A percentile compares a stretch with the other conserved stretches of the same genome.
These are phyloP conservation scores for Zymoseptoria tritici DNA, from an alignment of 2,329 filamentous ascomycete species.

Conservation along the genomic window DNA sequence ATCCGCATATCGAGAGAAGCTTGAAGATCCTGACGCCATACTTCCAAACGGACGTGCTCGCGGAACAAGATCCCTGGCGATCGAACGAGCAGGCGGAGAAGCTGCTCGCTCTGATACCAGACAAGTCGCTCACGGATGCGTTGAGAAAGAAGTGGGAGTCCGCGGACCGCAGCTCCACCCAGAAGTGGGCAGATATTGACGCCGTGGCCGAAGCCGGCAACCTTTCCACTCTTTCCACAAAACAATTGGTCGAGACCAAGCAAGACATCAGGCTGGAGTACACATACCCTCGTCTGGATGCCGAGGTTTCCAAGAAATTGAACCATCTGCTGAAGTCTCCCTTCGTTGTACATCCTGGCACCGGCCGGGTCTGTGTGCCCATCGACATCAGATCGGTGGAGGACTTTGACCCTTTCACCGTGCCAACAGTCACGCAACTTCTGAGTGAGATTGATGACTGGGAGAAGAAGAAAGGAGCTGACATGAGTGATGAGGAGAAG, in stretches of 20 bases:
- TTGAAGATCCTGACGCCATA: slow-evolving; percentile 75
- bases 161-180: slow-evolving; percentile 65
- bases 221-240: slow-evolving; percentile 52
- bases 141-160: slow-evolving; percentile 88
- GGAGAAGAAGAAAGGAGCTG: slow-evolving; percentile 44
- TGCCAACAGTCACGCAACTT: slow-evolving; percentile 82
- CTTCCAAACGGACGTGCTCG: slow-evolving; percentile 76
- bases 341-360: slow-evolving; percentile 93
- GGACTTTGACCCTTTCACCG: slow-evolving; percentile 74
- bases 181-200: slow-evolving; percentile 95
- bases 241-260: slow-evolving; percentile 75
- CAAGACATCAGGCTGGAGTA: slow-evolving; percentile 96
- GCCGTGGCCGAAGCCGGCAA: slow-evolving; percentile 69
- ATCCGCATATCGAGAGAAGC: slow-evolving; percentile 82
- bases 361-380: slow-evolving; percentile 88
- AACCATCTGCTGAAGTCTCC: slow-evolving; percentile 97
- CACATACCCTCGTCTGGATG: slow-evolving; percentile 93
- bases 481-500: slow-evolving; percentile 35
- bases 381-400: slow-evolving; percentile 71
- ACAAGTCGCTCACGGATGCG: slow-evolving; percentile 67
- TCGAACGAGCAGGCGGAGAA: slow-evolving; percentile 63
- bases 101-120: slow-evolving; percentile 77
- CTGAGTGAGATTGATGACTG: slow-evolving; percentile 81
- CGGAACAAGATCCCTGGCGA: slow-evolving; percentile 79
- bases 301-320: slow-evolving; percentile 93